Percentiles rank a stretch among this genome's conserved stretches.
phyloP scores from a whole-genome alignment of 2,329 filamentous ascomycete genomes.

The Venturia carpophila region DNA sequence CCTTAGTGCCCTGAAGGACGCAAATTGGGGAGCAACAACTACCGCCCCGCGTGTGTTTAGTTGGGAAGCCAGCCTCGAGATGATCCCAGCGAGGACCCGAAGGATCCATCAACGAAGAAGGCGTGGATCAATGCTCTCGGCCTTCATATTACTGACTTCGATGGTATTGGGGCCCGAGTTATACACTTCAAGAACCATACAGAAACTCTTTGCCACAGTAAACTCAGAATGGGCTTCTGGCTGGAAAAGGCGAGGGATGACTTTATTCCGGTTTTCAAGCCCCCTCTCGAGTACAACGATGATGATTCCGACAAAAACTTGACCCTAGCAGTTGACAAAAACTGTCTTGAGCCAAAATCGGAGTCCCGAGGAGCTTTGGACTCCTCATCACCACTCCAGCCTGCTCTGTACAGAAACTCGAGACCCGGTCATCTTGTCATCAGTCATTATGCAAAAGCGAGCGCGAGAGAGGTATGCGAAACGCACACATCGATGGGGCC shows the following conservation, averaged over 20 bases:
- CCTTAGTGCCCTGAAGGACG: background rate
- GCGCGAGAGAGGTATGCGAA: conserved; percentile 8
- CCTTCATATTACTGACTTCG: conserved; percentile 4
- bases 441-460: background rate
- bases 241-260: background rate
- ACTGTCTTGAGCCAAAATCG: background rate
- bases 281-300: background rate
- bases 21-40: background rate
- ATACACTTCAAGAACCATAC: background rate
- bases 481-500: background rate
- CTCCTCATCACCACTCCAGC: background rate
- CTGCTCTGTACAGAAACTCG: background rate
- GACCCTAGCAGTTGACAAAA: background rate
- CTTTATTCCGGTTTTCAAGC: background rate
- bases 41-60: background rate
- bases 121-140: background rate
- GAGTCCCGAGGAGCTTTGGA: background rate
- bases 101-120: background rate
- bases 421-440: background rate
- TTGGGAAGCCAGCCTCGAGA: too few species aligned
- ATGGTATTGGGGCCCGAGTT: background rate
- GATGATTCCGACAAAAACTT: background rate
- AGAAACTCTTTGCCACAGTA: background rate
- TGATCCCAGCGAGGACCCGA: background rate
- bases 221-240: background rate